Conservation (phyloP, 805 yeast species). For the Pichia heedii region DNA sequence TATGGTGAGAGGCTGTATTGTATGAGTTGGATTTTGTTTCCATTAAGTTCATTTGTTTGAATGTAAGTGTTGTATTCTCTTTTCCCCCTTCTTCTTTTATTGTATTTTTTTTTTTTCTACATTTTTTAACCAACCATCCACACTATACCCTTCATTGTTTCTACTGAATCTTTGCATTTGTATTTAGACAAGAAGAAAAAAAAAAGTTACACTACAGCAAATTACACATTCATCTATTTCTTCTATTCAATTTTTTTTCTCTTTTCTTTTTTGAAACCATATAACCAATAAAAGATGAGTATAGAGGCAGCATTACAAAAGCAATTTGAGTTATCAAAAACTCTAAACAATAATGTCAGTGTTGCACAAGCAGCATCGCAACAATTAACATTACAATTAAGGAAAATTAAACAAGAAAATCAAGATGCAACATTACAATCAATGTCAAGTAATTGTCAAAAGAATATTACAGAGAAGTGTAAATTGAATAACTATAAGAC, state of each 20-base stretch:
- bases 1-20: too few species aligned
- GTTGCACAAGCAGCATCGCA: constrained; percentile 21
- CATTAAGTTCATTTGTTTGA: too few species aligned
- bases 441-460: constrained; percentile 20
- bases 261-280: not conserved
- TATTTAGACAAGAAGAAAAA: too few species aligned
- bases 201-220: too few species aligned
- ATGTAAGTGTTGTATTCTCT: too few species aligned
- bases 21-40: too few species aligned
- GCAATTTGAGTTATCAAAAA: constrained; percentile 19
- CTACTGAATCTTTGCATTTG: too few species aligned
- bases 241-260: too few species aligned
- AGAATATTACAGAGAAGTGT: constrained; percentile 4
- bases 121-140: too few species aligned
- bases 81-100: too few species aligned
- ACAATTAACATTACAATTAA: constrained; percentile 19
- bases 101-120: too few species aligned
- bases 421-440: constrained; percentile 21
- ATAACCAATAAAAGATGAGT: constrained; percentile 5
- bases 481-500: constrained; percentile 22
- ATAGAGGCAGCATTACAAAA: constrained; percentile 12
- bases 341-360: constrained; percentile 16
- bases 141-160: too few species aligned
- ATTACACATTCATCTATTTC: not conserved
- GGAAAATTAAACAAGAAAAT: constrained; percentile 20